Percentiles rank a stretch among this genome's conserved stretches.
Conservation (phyloP, 352 stramenopile genomes). For the Pythium biforme region DNA sequence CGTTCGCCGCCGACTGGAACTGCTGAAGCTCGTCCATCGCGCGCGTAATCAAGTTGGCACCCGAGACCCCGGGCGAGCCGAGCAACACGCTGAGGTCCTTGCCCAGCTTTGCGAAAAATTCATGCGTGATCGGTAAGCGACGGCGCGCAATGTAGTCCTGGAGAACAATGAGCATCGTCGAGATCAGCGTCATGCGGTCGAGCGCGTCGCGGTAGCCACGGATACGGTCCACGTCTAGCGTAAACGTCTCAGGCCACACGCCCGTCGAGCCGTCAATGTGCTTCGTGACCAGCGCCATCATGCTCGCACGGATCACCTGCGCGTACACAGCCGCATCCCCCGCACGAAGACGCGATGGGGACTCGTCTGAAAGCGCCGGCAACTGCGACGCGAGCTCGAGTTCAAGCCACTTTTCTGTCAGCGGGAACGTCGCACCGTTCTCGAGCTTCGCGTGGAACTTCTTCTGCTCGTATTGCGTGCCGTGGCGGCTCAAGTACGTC, state of each 20-base stretch:
- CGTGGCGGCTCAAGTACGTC: slow-evolving; percentile 56
- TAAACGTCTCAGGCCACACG: slow-evolving; percentile 69
- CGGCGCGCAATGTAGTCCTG: slow-evolving; percentile 53
- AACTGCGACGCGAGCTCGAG: slow-evolving; percentile 38
- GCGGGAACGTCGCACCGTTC: slow-evolving; percentile 27
- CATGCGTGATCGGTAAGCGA: slow-evolving; percentile 23
- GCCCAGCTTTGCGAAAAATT: slow-evolving; percentile 34
- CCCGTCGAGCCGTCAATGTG: slow-evolving; percentile 44
- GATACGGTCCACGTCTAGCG: slow-evolving; percentile 53
- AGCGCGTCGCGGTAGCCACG: slow-evolving; percentile 51
- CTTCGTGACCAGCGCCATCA: slow-evolving; percentile 49
- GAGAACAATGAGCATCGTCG: slow-evolving; percentile 53
- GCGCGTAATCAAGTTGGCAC: slow-evolving; percentile 51
- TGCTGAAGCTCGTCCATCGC: slow-evolving; percentile 32
- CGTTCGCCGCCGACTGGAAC: slow-evolving; percentile 15
- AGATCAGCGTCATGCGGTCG: slow-evolving; percentile 56
- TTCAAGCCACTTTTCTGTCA: slow-evolving; percentile 53
- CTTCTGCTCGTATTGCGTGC: slow-evolving; percentile 64
- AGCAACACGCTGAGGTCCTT: slow-evolving; percentile 45
- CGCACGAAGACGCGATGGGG: slow-evolving; percentile 27
- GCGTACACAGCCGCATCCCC: slow-evolving; percentile 41
- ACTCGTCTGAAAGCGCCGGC: slow-evolving; percentile 22
- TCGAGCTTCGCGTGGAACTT: slow-evolving; percentile 38
- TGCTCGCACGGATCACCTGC: slow-evolving; percentile 42
- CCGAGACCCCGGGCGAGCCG: slow-evolving; percentile 42